These are phyloP conservation scores for Intubia oerlemansii DNA, from an alignment of 2,329 filamentous ascomycete genomes.

Conservation along the genomic window DNA sequence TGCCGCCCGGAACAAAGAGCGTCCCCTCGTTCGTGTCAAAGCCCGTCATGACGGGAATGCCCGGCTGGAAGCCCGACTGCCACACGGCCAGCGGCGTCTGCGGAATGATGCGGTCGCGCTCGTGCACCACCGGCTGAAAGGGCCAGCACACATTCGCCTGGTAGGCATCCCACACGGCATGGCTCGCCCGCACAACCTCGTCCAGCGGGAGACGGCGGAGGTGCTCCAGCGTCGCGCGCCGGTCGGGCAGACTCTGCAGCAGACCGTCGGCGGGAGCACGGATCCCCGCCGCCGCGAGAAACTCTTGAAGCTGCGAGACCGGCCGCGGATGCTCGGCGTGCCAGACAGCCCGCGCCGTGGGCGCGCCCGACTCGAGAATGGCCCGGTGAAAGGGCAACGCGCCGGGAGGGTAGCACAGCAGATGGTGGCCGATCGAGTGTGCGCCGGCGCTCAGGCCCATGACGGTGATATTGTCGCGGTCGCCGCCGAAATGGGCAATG, in stretches of 20 bases:
- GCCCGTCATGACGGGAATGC: conserved; percentile 45
- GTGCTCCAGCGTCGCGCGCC: conserved; percentile 21
- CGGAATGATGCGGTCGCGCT: conserved; percentile 30
- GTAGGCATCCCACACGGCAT: conserved; percentile 21
- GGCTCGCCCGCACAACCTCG: conserved; percentile 19
- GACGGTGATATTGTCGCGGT: conserved; percentile 33
- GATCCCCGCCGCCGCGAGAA: conserved; percentile 24
- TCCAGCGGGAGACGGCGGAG: conserved; percentile 23
- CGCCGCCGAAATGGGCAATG: conserved; percentile 37
- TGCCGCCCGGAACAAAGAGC: conserved; percentile 30
- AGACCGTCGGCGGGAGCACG: too few species aligned
- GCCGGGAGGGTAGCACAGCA: conserved; percentile 24
- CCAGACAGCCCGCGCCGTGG: conserved; percentile 32
- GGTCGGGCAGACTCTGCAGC: neutral
- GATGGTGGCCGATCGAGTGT: conserved; percentile 49
- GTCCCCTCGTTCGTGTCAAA: conserved; percentile 52
- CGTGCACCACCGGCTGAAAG: conserved; percentile 50
- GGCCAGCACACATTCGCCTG: conserved; percentile 30
- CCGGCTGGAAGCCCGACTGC: too few species aligned
- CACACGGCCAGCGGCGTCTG: conserved; percentile 37
- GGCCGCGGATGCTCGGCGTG: conserved; percentile 32
- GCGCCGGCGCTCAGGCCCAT: conserved; percentile 41
- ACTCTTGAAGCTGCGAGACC: conserved; percentile 31
- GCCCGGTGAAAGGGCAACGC: conserved; percentile 27
- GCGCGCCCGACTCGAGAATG: conserved; percentile 34